Evolutionary conservation across 176 grass and related monocot genomes (phyloP), one percentile per base, ranked within the genome.

Genomic region (Raddia guianensis): DNA sequence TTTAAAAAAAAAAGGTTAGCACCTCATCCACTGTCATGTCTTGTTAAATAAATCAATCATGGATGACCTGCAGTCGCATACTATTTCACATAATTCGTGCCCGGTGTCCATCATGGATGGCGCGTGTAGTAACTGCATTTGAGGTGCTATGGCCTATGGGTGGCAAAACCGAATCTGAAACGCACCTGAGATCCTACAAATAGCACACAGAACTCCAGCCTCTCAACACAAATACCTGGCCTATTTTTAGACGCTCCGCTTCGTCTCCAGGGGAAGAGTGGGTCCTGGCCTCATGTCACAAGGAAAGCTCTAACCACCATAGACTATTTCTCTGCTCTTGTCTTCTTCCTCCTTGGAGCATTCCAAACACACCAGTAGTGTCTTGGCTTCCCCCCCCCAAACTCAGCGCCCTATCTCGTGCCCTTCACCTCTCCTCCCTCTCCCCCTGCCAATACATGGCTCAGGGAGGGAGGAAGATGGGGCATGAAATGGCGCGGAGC

Each of bases 381-480:
- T 53, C 60, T 67, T 68, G 68, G 83, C 73, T 81, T 59, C 78
- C 83, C 27, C 83, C 27, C 27, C 14, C 77, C 67, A 52, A 72
- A 27, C 77, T 59, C 78, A 89, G 60, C 73, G 66, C 59, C 1
- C 7, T 6, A 18, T 58, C 81, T 83, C 73, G 82, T 14, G 73
- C 88, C 88, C 88, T 86, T 86, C 88, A 78, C 88, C 87, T 86
- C 88, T 86, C 73, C 87, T 89, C 84, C 87, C 77, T 86, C 87
- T 73, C 69, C 43, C 42, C 49, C 50, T 62, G 12, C 70, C 60
- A 59, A 43, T 75, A 46, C 71, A 73, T 75, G 73, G 73, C 55
- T 9, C 33, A 10, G 82, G 73, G 83, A 81, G 87, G 59, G 87
- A 76, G 87, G 77, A 80, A 82, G 72, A 65, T 40, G 82, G 72